Evolutionary conservation across 1,284 basidiomycete genomes (phyloP).

Genomic region (Pseudozyma pruni): DNA sequence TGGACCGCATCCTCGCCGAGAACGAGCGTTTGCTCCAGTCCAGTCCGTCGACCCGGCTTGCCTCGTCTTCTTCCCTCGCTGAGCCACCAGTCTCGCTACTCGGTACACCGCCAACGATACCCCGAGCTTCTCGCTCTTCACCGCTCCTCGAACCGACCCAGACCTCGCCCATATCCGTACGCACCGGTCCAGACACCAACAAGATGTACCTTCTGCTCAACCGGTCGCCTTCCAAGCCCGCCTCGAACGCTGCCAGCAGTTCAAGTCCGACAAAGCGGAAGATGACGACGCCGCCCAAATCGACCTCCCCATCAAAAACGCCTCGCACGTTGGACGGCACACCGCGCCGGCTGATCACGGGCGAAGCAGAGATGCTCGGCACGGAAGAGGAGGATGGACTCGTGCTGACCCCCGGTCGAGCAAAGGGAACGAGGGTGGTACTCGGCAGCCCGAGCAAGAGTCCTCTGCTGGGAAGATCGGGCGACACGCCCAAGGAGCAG

Average conservation of each 20-base stretch:
- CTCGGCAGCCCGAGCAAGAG: constrained; percentile 37
- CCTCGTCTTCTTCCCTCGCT: constrained; percentile 2
- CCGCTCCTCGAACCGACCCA: constrained; percentile 43
- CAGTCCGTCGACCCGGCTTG: constrained; percentile 3
- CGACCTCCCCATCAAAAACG: constrained; percentile 37
- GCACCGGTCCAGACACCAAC: constrained; percentile 52
- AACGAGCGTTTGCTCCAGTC: constrained; percentile 12
- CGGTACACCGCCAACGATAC: constrained; percentile 37
- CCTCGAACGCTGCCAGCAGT: not conserved
- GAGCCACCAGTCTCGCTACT: constrained; percentile 9
- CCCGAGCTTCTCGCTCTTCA: constrained; percentile 9
- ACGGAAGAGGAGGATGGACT: constrained; percentile 49
- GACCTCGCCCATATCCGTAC: constrained; percentile 47
- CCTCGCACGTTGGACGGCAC: constrained; percentile 17
- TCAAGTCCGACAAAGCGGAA: constrained; percentile 38
- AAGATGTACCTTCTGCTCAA: constrained; percentile 46
- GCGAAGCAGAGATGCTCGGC: constrained; percentile 24
- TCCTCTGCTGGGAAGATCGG: constrained; percentile 16
- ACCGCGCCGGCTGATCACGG: constrained; percentile 22
- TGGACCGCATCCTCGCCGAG: constrained; percentile 43
- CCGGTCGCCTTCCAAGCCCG: constrained; percentile 12
- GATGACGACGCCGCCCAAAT: constrained; percentile 21
- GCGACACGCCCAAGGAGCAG: constrained; percentile 18
- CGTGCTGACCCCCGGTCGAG: constrained; percentile 43
- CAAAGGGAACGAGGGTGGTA: constrained; percentile 31